Base-by-base conservation (phyloP, 2,329 filamentous ascomycete genomes). In the Huntiella abstrusa region DNA sequence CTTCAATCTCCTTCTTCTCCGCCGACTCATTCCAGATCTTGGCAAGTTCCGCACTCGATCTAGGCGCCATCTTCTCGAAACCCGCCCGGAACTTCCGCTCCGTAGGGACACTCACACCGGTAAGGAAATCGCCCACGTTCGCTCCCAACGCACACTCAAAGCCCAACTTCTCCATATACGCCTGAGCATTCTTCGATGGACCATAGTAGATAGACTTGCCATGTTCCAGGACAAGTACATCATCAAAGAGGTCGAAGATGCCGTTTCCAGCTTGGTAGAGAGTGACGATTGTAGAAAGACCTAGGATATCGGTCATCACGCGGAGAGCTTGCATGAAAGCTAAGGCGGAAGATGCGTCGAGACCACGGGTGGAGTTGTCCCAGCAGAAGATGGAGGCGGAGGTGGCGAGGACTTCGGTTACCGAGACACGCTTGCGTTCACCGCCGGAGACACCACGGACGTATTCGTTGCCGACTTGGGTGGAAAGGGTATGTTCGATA, bases 51-150 rank as follows among this genome's bases (percentile, higher is more conserved):
- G 58, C 55, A 3, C 65, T 59, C 2, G 56, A 69, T n/a, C 66
- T 60, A 0, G 69, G 69, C 44, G 69, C 70, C 0, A 52, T 57
- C 41, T 57, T 52, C 44, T 66, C 59, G 40, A 56, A 58, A 0
- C 60, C 65, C 0, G 57, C 48, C 1, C 54, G 67, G 56, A 85
- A 75, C 19, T 70, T 67, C 42, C 83, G 70, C 56, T 86, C 82
- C 0, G 75, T 76, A 1, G 79, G 73, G 0, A 77, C 75, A 0
- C 73, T 78, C 3, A 45, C 35, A 38, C 43, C 35, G 16, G 42
- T 87, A 33, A 87, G 61, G 59, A 87, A 88, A 57, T 88, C 83
- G 13, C 65, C 76, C 0, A 77, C 78, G 0, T 80, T 85, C 69
- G 78, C 75, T 11, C 81, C 70, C 16, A 75, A 69, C 0, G 81